Conservation (phyloP, 257 asterid genomes). For the Lantana camara region DNA sequence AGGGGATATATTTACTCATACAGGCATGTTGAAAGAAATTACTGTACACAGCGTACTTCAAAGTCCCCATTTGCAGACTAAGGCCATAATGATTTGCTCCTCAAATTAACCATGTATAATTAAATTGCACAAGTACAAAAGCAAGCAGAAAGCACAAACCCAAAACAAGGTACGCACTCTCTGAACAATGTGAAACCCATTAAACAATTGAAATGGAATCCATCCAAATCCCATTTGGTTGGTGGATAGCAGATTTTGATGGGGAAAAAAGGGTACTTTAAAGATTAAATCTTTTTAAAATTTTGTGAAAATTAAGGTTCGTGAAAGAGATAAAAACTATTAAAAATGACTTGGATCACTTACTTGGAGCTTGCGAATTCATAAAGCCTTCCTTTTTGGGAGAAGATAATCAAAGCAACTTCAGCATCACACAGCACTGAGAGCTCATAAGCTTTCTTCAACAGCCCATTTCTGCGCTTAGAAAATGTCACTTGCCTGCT, state of each 20-base stretch:
- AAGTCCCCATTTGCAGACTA: not conserved
- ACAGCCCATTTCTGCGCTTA: slow-evolving; percentile 65
- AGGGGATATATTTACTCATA: not conserved
- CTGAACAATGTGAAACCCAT: slow-evolving; percentile 16
- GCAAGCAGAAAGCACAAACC: slow-evolving; percentile 14
- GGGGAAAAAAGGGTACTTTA: not conserved
- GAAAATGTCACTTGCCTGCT: slow-evolving; percentile 77
- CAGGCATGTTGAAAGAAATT: not conserved
- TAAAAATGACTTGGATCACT: slow-evolving; percentile 20
- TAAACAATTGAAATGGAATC: not conserved
- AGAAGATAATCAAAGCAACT: slow-evolving; percentile 70
- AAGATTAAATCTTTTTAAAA: not conserved
- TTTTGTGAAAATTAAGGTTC: not conserved
- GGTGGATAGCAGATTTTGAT: too few relatives aligned
- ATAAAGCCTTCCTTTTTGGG: slow-evolving; percentile 67
- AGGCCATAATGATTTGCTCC: not conserved
- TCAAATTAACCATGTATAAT: not conserved
- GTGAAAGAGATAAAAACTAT: not conserved
- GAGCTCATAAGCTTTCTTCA: slow-evolving; percentile 78
- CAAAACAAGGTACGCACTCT: slow-evolving; percentile 15
- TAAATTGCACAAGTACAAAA: not conserved
- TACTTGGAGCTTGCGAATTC: slow-evolving; percentile 77
- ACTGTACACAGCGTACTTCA: slow-evolving; percentile 11
- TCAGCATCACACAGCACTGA: slow-evolving; percentile 77
- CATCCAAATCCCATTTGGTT: not conserved